Evolutionary conservation across 371 early-diverging fungal species (phyloP).

Genomic region (Syncephalastrum sp.): DNA sequence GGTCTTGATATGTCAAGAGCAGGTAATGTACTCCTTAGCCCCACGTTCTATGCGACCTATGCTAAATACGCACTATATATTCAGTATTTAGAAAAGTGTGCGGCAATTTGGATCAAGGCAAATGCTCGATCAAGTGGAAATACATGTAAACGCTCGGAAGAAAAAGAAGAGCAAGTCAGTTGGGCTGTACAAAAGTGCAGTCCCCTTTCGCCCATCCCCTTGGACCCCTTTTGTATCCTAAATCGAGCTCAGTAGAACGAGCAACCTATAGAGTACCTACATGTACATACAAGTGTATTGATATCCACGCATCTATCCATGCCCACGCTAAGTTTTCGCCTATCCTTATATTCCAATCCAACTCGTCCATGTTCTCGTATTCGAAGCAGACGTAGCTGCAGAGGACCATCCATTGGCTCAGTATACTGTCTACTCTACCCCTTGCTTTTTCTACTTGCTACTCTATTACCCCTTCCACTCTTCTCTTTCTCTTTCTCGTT

Average conservation of each 20-base stretch:
- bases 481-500: constrained; percentile 3
- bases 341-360: no score
- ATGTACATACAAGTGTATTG: no score
- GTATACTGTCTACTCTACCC: background rate
- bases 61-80: background rate
- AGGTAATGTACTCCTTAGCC: constrained; percentile 17
- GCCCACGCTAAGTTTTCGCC: no score
- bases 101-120: constrained; percentile 18
- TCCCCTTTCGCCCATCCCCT: constrained; percentile 5
- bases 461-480: constrained; percentile 1
- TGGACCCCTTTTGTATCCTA: constrained; percentile 1
- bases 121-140: constrained; percentile 22
- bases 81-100: constrained; percentile 27
- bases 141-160: constrained; percentile 10
- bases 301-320: no score
- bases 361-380: no score
- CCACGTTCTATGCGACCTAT: background rate
- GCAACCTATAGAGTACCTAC: background rate
- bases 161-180: constrained; percentile 5
- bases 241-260: background rate
- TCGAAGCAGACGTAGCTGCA: no score
- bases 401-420: no score
- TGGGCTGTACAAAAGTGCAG: background rate
- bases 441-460: constrained; percentile 1
- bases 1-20: constrained; percentile 39